A percentile compares a stretch with the other conserved stretches of the same genome.
Evolutionary conservation across 108 stramenopile genomes (phyloP).

Genomic region (Discostella pseudostelligera): DNA sequence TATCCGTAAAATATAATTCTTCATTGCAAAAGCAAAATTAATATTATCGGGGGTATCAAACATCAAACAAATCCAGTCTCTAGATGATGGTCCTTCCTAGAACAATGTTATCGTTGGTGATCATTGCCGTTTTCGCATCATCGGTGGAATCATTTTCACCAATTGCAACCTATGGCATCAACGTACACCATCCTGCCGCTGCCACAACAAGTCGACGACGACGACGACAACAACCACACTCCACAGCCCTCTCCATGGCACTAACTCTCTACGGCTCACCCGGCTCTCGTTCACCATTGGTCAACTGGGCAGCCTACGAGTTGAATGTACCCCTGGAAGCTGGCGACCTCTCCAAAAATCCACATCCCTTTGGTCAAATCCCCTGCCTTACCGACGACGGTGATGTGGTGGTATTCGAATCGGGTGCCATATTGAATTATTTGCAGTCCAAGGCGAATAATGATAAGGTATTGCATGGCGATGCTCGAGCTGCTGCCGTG

Average conservation of each 20-base stretch:
- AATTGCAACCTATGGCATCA: no score
- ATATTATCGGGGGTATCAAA: no score
- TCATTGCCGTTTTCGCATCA: no score
- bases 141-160: no score
- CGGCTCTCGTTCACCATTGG: conserved; percentile 72
- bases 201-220: no score
- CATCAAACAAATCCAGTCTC: no score
- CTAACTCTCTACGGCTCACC: conserved; percentile 53
- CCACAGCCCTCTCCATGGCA: conserved; percentile 43
- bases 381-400: conserved; percentile 72
- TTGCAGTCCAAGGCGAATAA: conserved; percentile 48
- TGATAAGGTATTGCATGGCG: conserved; percentile 20
- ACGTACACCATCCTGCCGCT: no score
- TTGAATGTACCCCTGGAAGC: conserved; percentile 33
- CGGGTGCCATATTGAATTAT: conserved; percentile 84
- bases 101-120: no score
- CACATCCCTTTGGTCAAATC: conserved; percentile 88
- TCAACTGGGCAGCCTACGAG: conserved; percentile 86
- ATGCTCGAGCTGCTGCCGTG: conserved; percentile 40
- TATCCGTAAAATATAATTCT: no score
- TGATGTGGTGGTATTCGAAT: conserved; percentile 81
- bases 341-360: conserved; percentile 62
- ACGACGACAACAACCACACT: background rate
- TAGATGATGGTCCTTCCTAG: no score
- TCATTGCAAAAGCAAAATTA: no score